Conservation (phyloP, 2,329 filamentous ascomycete species). For the Apiospora rasikravindrae region DNA sequence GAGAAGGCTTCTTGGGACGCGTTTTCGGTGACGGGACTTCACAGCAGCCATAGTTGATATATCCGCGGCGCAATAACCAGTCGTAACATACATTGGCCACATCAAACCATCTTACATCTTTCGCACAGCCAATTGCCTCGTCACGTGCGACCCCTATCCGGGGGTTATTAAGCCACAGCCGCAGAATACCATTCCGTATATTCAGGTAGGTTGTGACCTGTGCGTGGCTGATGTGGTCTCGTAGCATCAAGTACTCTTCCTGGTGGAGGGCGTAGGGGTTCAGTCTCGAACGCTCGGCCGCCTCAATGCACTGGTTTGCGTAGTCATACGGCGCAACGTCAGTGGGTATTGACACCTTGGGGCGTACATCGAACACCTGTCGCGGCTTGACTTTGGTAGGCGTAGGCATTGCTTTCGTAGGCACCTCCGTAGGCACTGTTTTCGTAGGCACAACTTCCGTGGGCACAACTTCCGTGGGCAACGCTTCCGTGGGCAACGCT, state of each 20-base stretch:
- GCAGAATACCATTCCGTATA: constrained; percentile 90
- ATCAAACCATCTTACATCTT: constrained; percentile 86
- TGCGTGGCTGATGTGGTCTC: constrained; percentile 80
- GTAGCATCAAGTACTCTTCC: constrained; percentile 81
- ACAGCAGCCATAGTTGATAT: constrained; percentile 96
- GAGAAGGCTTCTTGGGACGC: constrained; percentile 45
- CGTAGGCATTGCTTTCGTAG: constrained; percentile 32
- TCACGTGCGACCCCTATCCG: constrained; percentile 80
- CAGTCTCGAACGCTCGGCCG: constrained; percentile 86
- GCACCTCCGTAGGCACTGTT: constrained; percentile 22
- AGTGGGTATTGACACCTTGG: constrained; percentile 83
- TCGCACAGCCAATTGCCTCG: constrained; percentile 89
- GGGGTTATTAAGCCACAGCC: constrained; percentile 88
- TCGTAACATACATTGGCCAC: constrained; percentile 87
- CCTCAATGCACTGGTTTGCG: constrained; percentile 87
- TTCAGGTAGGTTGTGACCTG: constrained; percentile 97
- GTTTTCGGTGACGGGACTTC: constrained; percentile 63
- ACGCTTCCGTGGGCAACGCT: background rate
- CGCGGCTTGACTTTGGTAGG: constrained; percentile 36
- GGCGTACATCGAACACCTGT: constrained; percentile 63
- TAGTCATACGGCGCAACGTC: constrained; percentile 77
- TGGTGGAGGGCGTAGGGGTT: constrained; percentile 88
- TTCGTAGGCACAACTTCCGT: background rate
- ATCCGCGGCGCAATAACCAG: constrained; percentile 89
- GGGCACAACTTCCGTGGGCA: background rate